Base-by-base conservation (phyloP, 805 yeast genomes). In the Candida ficus region DNA sequence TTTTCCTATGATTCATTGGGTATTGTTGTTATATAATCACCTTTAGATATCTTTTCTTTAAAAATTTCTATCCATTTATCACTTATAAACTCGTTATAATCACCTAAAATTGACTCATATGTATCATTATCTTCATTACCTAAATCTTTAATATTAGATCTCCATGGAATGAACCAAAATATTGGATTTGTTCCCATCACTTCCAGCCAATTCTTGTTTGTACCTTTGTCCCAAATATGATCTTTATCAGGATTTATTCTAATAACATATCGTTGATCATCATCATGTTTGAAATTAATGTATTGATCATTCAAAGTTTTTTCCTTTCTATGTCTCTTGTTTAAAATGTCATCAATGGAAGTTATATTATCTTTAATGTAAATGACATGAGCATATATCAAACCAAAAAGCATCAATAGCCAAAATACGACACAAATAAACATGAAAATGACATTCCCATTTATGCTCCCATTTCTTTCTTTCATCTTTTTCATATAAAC, bases 261-360 rank as follows among this genome's bases (percentile, higher is more conserved):
- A 2, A 78, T 56, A 41, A 79, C 63, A 47, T 65, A 76, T 30
- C 80, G 56, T 13, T 50, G n/a, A n/a, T n/a, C 42, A 1, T 66
- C 70, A 8, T 52, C 52, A 28, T 66, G 63, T 7, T 41, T 36
- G n/a, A 44, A 49, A 36, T 60, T 56, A 26, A 63, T 62, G 39
- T 31, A 58, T 37, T 51, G 49, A 35, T 52, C 51, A 34, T 48
- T 49, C 19, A 37, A 38, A 17, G 33, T 43, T 26, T 41, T 45
- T 4, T 29, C 38, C 33, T 61, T 52, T 11, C 52, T 37, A 38
- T 66, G 59, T 23, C 61, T 54, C 31, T 62, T 63, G 25, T 63
- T 46, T 13, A 68, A 60, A 29, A 80, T 54, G 27, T 75, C 79
- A 46, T 83, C 91, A 11, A 86, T 53, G 0, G 88, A 71, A 1